These are phyloP conservation scores for Apiospora rasikravindrae DNA, from an alignment of 2,329 filamentous ascomycete genomes.

Conservation along the genomic window DNA sequence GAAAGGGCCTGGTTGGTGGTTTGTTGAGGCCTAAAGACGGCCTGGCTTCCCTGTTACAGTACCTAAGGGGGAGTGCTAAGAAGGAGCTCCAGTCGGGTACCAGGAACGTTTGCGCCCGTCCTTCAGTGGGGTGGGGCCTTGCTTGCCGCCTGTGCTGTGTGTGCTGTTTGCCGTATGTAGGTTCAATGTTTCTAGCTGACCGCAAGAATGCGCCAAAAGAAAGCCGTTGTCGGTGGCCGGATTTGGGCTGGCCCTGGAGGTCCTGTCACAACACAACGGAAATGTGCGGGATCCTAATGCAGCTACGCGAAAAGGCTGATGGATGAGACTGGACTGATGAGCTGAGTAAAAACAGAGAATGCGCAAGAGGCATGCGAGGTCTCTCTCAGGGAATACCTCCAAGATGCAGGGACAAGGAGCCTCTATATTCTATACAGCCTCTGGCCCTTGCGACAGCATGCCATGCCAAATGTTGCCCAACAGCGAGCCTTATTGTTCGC, in stretches of 20 bases:
- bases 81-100: slow-evolving; percentile 3
- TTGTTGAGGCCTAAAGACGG: slow-evolving; percentile 14
- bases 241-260: slow-evolving; percentile 10
- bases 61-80: background rate
- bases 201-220: slow-evolving; percentile 18
- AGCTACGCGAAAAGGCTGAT: slow-evolving; percentile 3
- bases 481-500: slow-evolving; percentile 5
- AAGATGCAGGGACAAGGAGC: slow-evolving; percentile 10
- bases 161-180: slow-evolving; percentile 20
- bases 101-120: slow-evolving; percentile 3
- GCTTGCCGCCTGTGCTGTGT: background rate
- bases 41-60: slow-evolving; percentile 14
- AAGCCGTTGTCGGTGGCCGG: slow-evolving; percentile 23
- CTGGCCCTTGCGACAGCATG: background rate
- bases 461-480: slow-evolving; percentile 6
- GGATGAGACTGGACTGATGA: no score
- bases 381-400: background rate
- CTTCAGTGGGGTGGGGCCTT: background rate
- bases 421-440: background rate
- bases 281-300: slow-evolving; percentile 10
- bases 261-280: background rate
- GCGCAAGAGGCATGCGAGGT: background rate
- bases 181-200: slow-evolving; percentile 20
- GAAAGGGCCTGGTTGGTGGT: background rate
- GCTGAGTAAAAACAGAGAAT: background rate